Evolutionary conservation across 202 grass and related monocot species (phyloP).

Genomic region (Panicum hallii): DNA sequence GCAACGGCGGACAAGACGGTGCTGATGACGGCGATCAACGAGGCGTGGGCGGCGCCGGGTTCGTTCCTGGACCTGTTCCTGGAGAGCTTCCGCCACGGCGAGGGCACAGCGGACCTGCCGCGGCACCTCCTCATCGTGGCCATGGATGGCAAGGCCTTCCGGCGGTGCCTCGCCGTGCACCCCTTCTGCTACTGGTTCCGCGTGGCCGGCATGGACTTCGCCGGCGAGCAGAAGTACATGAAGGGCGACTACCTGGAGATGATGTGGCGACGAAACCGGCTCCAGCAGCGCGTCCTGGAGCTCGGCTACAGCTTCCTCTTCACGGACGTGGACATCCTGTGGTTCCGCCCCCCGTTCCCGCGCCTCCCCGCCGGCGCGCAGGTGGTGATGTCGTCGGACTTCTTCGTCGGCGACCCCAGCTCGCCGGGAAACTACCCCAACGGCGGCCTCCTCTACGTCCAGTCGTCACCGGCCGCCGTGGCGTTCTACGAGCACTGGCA

Average conservation of each 20-base stretch:
- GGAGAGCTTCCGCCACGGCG: slow-evolving; percentile 64
- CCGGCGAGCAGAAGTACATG: slow-evolving; percentile 61
- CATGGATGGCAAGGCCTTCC: slow-evolving; percentile 56
- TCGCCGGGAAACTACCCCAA: slow-evolving; percentile 56
- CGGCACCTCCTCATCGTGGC: slow-evolving; percentile 61
- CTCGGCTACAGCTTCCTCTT: slow-evolving; percentile 77
- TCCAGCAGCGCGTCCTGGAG: slow-evolving; percentile 60
- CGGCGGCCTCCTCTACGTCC: slow-evolving; percentile 62
- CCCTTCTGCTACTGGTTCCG: slow-evolving; percentile 60
- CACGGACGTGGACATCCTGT: slow-evolving; percentile 79
- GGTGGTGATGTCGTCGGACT: slow-evolving; percentile 61
- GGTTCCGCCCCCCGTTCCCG: slow-evolving; percentile 64
- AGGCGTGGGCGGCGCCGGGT: slow-evolving; percentile 59
- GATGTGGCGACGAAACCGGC: slow-evolving; percentile 62
- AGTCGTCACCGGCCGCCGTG: slow-evolving; percentile 23
- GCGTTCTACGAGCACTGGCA: slow-evolving; percentile 68
- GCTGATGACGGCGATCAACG: slow-evolving; percentile 65
- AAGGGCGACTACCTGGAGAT: slow-evolving; percentile 75
- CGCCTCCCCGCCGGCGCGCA: not conserved
- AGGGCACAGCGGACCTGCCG: slow-evolving; percentile 35
- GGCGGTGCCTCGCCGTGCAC: slow-evolving; percentile 53
- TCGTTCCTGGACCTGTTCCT: slow-evolving; percentile 69
- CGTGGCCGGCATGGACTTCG: slow-evolving; percentile 51
- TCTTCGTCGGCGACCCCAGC: slow-evolving; percentile 51
- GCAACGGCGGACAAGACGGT: slow-evolving; percentile 55